Conservation (phyloP, 2,329 filamentous ascomycete species). For the Coccinonectria pachysandricola region DNA sequence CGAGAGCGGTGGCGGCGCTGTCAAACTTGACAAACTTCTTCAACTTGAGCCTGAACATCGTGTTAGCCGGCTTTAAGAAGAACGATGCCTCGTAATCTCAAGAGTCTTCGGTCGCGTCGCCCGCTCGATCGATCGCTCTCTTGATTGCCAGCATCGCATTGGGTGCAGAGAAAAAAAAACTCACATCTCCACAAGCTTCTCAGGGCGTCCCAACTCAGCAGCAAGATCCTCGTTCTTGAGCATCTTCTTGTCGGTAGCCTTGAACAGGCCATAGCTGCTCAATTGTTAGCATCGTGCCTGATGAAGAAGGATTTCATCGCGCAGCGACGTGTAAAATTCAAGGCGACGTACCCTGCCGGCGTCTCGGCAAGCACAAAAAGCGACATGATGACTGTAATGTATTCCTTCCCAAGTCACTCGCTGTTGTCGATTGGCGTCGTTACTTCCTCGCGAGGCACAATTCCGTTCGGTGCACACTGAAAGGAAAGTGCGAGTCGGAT, state of each 20-base stretch:
- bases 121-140: no score
- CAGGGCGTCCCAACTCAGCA: slow-evolving; percentile 64
- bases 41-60: slow-evolving; percentile 68
- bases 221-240: slow-evolving; percentile 76
- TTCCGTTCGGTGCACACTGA: slow-evolving; percentile 26
- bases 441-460: slow-evolving; percentile 27
- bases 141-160: no score
- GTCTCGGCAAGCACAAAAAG: slow-evolving; percentile 92
- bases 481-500: slow-evolving; percentile 23
- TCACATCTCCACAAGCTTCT: slow-evolving; percentile 79
- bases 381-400: slow-evolving; percentile 52
- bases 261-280: slow-evolving; percentile 91
- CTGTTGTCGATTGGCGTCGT: slow-evolving; percentile 21
- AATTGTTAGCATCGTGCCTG: slow-evolving; percentile 28
- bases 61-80: no score
- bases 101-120: no score
- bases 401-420: slow-evolving; percentile 22
- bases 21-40: slow-evolving; percentile 98
- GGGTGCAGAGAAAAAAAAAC: slow-evolving; percentile 22
- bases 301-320: no score
- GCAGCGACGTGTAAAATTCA: no score
- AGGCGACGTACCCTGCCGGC: slow-evolving; percentile 67
- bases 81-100: slow-evolving; percentile 6
- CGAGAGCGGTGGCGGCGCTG: slow-evolving; percentile 78
- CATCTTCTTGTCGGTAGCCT: slow-evolving; percentile 97